phyloP scores from a whole-genome alignment of 805 yeast species.

The Metschnikowia lochheadii region DNA sequence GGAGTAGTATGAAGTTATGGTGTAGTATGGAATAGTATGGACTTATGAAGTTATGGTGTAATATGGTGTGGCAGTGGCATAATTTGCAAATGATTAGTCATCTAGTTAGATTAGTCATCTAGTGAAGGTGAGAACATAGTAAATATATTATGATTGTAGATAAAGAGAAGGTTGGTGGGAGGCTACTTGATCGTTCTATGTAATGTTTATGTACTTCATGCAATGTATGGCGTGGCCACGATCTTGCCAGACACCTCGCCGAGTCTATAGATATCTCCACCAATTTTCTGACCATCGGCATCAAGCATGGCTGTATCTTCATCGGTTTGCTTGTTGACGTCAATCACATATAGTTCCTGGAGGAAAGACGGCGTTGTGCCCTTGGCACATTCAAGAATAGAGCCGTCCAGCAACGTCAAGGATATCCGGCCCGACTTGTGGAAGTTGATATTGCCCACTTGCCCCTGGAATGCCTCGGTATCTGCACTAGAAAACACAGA shows the following conservation, averaged over 20 bases:
- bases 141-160: no score
- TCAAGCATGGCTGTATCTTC: conserved; percentile 23
- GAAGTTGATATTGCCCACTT: conserved; percentile 66
- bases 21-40: no score
- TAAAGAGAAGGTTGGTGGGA: no score
- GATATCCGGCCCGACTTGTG: conserved; percentile 84
- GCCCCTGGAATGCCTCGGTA: conserved; percentile 40
- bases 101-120: no score
- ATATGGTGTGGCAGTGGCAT: no score
- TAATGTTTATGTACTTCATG: not conserved
- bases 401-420: conserved; percentile 65
- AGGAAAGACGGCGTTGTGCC: conserved; percentile 68
- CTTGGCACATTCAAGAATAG: conserved; percentile 58
- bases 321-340: conserved; percentile 27
- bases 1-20: no score
- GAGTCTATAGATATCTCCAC: conserved; percentile 15
- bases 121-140: no score
- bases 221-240: conserved; percentile 17
- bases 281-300: conserved; percentile 15
- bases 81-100: no score
- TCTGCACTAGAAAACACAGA: conserved; percentile 9
- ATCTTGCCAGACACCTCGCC: conserved; percentile 17
- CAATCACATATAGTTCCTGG: conserved; percentile 67
- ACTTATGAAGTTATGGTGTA: no score
- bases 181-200: not conserved